Conservation (phyloP, 768 basidiomycete species). For the Russula sp. region DNA sequence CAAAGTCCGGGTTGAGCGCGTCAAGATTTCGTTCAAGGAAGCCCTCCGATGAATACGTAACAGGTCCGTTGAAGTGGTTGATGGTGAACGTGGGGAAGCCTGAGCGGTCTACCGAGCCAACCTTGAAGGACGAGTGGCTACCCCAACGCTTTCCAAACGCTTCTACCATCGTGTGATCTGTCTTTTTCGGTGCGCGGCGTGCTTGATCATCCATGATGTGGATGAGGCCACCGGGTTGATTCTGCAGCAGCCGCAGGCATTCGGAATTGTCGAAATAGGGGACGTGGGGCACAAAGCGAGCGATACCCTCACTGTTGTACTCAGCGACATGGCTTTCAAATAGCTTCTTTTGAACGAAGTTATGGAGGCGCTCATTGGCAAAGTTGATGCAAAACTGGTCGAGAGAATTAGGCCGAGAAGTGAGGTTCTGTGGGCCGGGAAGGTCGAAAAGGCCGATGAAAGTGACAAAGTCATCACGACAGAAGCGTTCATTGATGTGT, state of each 20-base stretch:
- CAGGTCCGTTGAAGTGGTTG: constrained; percentile 86
- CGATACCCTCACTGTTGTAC: constrained; percentile 77
- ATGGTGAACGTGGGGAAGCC: constrained; percentile 86
- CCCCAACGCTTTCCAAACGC: constrained; percentile 93
- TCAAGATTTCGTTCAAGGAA: constrained; percentile 89
- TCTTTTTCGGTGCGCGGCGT: constrained; percentile 79
- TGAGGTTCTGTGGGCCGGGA: constrained; percentile 88
- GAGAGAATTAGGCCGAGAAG: constrained; percentile 82
- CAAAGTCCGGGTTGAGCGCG: constrained; percentile 87
- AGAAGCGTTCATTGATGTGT: constrained; percentile 90
- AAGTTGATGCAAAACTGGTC: constrained; percentile 97
- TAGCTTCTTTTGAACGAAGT: constrained; percentile 71
- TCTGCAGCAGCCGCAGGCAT: constrained; percentile 79
- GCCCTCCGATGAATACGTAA: constrained; percentile 85
- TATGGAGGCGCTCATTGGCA: constrained; percentile 86
- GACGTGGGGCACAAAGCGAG: constrained; percentile 57
- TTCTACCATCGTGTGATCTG: constrained; percentile 89
- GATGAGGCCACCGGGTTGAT: constrained; percentile 83
- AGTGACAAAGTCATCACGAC: constrained; percentile 85
- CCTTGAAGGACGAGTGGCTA: constrained; percentile 88
- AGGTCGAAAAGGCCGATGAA: constrained; percentile 94
- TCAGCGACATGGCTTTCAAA: constrained; percentile 82
- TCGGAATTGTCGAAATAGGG: constrained; percentile 90
- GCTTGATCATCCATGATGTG: constrained; percentile 99
- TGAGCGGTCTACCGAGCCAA: constrained; percentile 64